Percentiles rank a stretch among this genome's conserved stretches.
Conservation (phyloP, 169 alveolate species). For the Plasmodium chabaudi region DNA sequence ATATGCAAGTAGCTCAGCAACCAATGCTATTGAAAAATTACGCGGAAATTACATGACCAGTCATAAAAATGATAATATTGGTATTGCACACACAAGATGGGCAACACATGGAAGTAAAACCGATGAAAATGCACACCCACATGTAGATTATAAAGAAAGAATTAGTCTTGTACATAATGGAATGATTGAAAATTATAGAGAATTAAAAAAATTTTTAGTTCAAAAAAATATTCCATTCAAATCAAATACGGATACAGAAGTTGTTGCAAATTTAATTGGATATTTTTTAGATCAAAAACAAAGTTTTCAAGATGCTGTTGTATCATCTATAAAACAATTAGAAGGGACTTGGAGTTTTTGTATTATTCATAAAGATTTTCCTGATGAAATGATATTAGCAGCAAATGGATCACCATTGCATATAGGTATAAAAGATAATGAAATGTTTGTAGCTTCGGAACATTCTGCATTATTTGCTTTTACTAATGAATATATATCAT, state of each 20-base stretch:
- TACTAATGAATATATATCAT: slow-evolving; percentile 92
- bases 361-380: slow-evolving; percentile 90
- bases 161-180: slow-evolving; percentile 97
- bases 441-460: slow-evolving; percentile 94
- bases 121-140: slow-evolving; percentile 98
- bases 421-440: slow-evolving; percentile 90
- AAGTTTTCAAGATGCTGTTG: slow-evolving; percentile 89
- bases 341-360: slow-evolving; percentile 98
- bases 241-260: slow-evolving; percentile 96
- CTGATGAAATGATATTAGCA: slow-evolving; percentile 92
- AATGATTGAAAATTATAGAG: slow-evolving; percentile 90
- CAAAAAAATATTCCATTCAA: slow-evolving; percentile 77
- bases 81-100: slow-evolving; percentile 99
- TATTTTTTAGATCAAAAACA: slow-evolving; percentile 88
- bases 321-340: slow-evolving; percentile 88
- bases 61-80: slow-evolving; percentile 90
- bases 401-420: slow-evolving; percentile 95
- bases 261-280: slow-evolving; percentile 96
- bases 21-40: slow-evolving; percentile 88
- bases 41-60: slow-evolving; percentile 79
- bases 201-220: slow-evolving; percentile 84
- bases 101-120: slow-evolving; percentile 98
- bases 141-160: slow-evolving; percentile 91
- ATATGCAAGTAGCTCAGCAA: slow-evolving; percentile 82
- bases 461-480: slow-evolving; percentile 93